Base-by-base conservation (phyloP, 345 rosid genomes). In the Euphorbia tirucalli region DNA sequence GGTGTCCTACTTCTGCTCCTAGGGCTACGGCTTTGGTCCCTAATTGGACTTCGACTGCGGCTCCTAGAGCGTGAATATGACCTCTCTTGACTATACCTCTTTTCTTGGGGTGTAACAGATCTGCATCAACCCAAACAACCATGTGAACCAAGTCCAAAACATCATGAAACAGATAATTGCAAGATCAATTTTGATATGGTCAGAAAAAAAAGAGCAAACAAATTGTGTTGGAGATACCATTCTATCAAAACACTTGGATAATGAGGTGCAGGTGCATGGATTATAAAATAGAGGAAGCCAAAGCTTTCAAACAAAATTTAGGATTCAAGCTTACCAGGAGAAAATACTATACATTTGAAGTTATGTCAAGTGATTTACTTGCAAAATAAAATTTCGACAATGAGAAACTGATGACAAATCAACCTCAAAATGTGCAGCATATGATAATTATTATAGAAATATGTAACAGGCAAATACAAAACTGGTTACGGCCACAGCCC, bases 11-110 rank as follows among this genome's bases (percentile, higher is more conserved):
- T 61, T 30, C 41, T 24, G 65, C 58, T 54, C 59, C 72, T 71
- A 6, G 65, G 66, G 62, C 80, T 50, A 32, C 1, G 57, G n/a
- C 71, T 73, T 30, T 70, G 88, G 32, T 19, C 72, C 64, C 85
- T 77, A 22, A 43, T 86, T 21, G 86, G 89, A 79, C 85, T 83
- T 76, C 60, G 86, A 75, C 95, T 90, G 61, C 76, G 88, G 83
- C 90, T 85, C 82, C 94, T 84, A 37, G 93, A 78, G 1, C 89
- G 65, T 52, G 84, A 78, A 68, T 74, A 79, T 16, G 85, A 73
- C 78, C 80, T 72, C 80, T 78, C 78, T 61, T 27, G 62, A 66
- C 72, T 78, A 21, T 65, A 50, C 50, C 78, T 74, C 65, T 70
- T 70, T 65, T 66, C 82, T 70, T 74, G 75, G 8, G 82, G 78